phyloP scores from a whole-genome alignment of 2,329 filamentous ascomycete species.

The Parastagonospora avenae region DNA sequence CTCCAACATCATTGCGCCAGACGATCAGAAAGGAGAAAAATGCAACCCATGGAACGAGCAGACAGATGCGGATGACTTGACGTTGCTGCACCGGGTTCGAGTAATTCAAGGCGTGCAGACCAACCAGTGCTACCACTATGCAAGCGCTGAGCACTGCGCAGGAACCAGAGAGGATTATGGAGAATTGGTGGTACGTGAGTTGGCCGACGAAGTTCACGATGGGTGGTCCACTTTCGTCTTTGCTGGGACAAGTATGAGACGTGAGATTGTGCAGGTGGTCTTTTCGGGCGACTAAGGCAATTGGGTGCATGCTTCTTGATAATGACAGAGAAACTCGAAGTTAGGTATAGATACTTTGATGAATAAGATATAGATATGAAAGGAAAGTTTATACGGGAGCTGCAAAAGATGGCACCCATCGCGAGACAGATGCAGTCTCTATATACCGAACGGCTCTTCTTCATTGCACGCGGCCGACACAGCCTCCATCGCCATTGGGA shows the following conservation, averaged over 20 bases:
- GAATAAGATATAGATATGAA: too few species aligned
- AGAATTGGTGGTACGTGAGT: slow-evolving; percentile 31
- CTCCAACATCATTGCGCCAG: slow-evolving; percentile 19
- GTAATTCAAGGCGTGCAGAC: slow-evolving; percentile 32
- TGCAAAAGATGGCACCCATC: too few species aligned
- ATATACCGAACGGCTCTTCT: too few species aligned
- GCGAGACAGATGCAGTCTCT: too few species aligned
- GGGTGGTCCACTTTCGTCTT: slow-evolving; percentile 14
- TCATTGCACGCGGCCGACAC: not conserved
- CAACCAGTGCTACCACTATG: slow-evolving; percentile 18
- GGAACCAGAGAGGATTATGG: slow-evolving; percentile 26
- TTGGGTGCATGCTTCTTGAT: not conserved
- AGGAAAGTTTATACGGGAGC: too few species aligned
- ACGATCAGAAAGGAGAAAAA: slow-evolving; percentile 32
- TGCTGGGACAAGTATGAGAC: slow-evolving; percentile 18
- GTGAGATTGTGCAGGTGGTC: too few species aligned
- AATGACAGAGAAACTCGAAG: too few species aligned
- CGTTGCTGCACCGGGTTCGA: slow-evolving; percentile 36
- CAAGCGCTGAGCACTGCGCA: slow-evolving; percentile 23
- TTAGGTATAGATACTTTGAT: too few species aligned
- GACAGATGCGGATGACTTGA: slow-evolving; percentile 34
- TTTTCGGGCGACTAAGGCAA: not conserved
- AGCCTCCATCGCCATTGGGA: not conserved
- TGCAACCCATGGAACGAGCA: slow-evolving; percentile 33
- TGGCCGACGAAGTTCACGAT: slow-evolving; percentile 28